A percentile compares a stretch with the other conserved stretches of the same genome.
These are phyloP conservation scores for Akanthomyces dipterigenus DNA, from an alignment of 2,329 filamentous ascomycete species.

Conservation along the genomic window DNA sequence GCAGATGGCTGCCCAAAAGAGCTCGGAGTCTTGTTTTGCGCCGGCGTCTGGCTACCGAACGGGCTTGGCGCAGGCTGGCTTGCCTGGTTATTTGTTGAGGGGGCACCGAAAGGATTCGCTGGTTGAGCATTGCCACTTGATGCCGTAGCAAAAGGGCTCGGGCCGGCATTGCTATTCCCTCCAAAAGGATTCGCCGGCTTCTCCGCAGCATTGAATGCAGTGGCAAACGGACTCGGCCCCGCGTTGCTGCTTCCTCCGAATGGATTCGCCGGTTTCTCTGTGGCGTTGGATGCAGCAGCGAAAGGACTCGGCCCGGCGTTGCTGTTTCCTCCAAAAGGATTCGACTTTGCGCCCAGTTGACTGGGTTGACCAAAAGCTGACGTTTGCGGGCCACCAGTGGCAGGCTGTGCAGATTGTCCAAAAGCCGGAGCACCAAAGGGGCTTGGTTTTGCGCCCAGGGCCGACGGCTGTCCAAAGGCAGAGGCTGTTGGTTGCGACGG, in stretches of 20 bases:
- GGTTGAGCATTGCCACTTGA: background rate
- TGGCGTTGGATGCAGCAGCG: conserved; percentile 12
- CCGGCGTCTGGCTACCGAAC: conserved; percentile 9
- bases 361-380: conserved; percentile 34
- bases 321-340: conserved; percentile 24
- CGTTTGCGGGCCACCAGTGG: conserved; percentile 11
- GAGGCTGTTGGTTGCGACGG: conserved; percentile 24
- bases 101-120: background rate
- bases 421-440: conserved; percentile 31
- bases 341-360: conserved; percentile 26
- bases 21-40: background rate
- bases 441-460: conserved; percentile 17
- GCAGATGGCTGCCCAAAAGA: conserved; percentile 9
- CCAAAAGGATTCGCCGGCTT: conserved; percentile 27
- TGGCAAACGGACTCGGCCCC: conserved; percentile 18
- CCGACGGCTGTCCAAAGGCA: conserved; percentile 35
- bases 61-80: background rate
- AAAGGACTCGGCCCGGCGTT: conserved; percentile 26
- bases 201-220: background rate
- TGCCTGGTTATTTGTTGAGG: background rate
- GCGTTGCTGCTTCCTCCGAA: conserved; percentile 20
- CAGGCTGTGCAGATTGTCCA: conserved; percentile 29
- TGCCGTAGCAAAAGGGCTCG: background rate
- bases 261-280: conserved; percentile 19
- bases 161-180: conserved; percentile 9